Base-by-base conservation (phyloP, 148 eudicot species). In the Amaranthus cruentus region DNA sequence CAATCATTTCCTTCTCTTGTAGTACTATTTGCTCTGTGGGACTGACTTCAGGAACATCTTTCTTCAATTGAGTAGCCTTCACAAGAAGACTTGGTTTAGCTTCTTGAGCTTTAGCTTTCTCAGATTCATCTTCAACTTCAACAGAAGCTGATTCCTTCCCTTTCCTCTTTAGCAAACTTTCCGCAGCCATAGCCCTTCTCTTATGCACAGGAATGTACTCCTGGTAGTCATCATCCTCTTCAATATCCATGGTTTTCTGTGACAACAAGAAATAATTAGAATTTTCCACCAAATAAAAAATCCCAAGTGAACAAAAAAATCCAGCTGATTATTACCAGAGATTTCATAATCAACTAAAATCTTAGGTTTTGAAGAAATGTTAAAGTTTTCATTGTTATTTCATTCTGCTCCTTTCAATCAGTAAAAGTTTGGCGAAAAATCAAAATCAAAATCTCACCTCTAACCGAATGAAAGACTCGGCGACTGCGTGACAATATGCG, bases 1-100 rank as follows among this genome's bases (percentile, higher is more conserved):
- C 97, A 8, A 91, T 89, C 94, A 91, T 91, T 75, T 91, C 97
- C 77, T 91, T 91, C 67, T 91, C 97, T 38, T 86, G 90, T 48
- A 60, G 78, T 2, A 91, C 87, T 9, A 87, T 74, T 60, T 91
- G 88, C 76, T 91, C 87, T 1, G 90, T 81, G 8, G 89, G 88
- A 61, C 79, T 88, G 4, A 86, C 80, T 61, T 91, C 90, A 4
- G 97, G 90, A 74, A 84, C 89, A 52, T 91, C 97, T 12, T 85
- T 84, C 83, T 85, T 91, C 14, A 89, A 78, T 38, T 89, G 94
- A 15, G 97, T 72, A 21, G 97, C 95, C 79, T 81, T 84, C 6
- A 88, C 82, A 9, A 91, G 88, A 44, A 89, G 52, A 53, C 92
- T 88, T 0, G 95, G 92, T 59, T 89, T 91, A 3, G 83, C 87